A percentile compares a stretch with the other conserved stretches of the same genome.
phyloP scores from a whole-genome alignment of 352 stramenopile genomes.

The Nothophytophthora sp. region DNA sequence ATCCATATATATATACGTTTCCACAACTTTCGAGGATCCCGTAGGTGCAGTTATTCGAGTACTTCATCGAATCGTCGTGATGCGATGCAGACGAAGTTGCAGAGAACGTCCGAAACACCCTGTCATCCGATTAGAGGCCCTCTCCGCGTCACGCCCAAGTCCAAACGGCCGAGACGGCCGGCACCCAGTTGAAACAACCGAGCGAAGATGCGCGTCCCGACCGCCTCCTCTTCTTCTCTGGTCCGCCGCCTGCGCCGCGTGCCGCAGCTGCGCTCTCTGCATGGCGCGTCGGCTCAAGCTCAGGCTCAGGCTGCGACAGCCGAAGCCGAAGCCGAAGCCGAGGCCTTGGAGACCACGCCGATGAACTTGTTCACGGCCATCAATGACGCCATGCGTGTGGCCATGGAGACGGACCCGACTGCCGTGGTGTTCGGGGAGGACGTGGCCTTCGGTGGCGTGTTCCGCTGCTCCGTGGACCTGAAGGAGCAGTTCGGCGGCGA shows the following conservation, averaged over 20 bases:
- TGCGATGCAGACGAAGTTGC: not conserved
- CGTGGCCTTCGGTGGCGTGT: constrained; percentile 98
- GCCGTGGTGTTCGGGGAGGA: constrained; percentile 98
- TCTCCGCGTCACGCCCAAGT: constrained; percentile 2
- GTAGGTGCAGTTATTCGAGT: not conserved
- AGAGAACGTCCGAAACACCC: not conserved
- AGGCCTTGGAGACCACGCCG: constrained; percentile 53
- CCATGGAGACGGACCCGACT: constrained; percentile 87
- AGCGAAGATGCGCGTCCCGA: constrained; percentile 17
- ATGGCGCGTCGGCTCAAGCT: constrained; percentile 4
- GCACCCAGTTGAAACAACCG: too few relatives aligned
- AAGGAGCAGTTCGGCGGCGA: constrained; percentile 93
- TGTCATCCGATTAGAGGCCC: too few relatives aligned
- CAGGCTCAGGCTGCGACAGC: constrained; percentile 23
- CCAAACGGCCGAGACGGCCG: constrained; percentile 6
- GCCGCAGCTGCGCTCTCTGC: constrained; percentile 3
- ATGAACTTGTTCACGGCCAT: constrained; percentile 95
- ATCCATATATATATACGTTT: not conserved
- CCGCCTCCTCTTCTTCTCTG: not conserved
- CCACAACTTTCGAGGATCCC: too few relatives aligned
- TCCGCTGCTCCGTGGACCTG: constrained; percentile 96
- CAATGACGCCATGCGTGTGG: constrained; percentile 91
- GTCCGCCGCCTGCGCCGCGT: constrained; percentile 1
- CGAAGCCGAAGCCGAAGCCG: constrained; percentile 18
- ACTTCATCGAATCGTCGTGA: not conserved